Percentiles rank a stretch among this genome's conserved stretches.
Evolutionary conservation across 139 green algal genomes (phyloP).

Genomic region (Pseudopediastrum boryanum): DNA sequence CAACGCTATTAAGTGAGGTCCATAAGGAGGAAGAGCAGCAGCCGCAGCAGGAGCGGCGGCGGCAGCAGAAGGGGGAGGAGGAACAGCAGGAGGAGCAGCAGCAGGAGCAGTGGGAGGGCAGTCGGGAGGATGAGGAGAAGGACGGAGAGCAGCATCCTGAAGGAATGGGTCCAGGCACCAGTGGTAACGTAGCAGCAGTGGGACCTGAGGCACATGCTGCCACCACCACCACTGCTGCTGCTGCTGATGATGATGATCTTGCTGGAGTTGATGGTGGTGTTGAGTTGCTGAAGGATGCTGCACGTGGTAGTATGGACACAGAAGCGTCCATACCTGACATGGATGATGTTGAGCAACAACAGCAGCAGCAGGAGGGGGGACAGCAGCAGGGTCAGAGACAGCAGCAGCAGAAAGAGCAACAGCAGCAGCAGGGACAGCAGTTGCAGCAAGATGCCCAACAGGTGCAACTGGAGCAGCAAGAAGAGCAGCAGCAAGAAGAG

Average conservation of each 20-base stretch:
- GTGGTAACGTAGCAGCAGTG: no score
- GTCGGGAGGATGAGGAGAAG: no score
- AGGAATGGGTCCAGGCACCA: no score
- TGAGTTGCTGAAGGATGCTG: no score
- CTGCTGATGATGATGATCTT: no score
- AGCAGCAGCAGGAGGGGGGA: neutral
- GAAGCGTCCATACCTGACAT: no score
- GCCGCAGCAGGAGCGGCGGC: neutral
- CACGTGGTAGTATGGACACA: no score
- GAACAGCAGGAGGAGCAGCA: neutral
- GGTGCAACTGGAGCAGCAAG: neutral
- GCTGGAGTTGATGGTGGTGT: no score
- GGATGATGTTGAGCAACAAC: neutral
- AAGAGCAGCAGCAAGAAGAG: neutral
- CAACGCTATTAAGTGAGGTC: neutral
- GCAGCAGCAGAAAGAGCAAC: neutral
- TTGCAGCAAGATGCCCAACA: no score
- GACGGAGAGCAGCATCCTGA: no score
- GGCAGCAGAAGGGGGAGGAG: neutral
- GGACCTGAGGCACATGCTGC: no score
- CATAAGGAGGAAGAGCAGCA: neutral
- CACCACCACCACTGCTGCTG: no score
- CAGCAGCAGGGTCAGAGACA: conserved; percentile 16
- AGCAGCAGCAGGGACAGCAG: neutral
- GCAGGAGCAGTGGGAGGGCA: neutral